Evolutionary conservation across 306 rosid species (phyloP), one percentile per base, ranked within the genome.

Genomic region (Trifolium dubium): DNA sequence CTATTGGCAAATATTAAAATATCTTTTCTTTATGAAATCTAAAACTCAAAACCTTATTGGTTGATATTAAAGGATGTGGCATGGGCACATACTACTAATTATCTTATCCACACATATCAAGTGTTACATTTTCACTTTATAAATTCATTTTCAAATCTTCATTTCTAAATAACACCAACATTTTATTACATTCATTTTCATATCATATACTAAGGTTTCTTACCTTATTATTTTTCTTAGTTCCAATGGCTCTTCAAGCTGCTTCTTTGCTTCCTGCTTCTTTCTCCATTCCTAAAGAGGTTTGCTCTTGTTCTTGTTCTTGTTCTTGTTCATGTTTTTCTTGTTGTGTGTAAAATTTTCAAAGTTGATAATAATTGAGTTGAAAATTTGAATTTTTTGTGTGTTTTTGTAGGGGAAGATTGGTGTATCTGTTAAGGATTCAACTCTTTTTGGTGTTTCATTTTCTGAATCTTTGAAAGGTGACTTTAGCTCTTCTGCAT

Each of bases 361-460:
- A 12, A 3, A 32, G 60, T 69, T 32, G 63, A 40, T 81, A 19
- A 9, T 64, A 19, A 9, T 64, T n/a, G 69, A 80, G 51, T 19
- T 82, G 59, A 56, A 54, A 2, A 39, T 70, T 66, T 49, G 60
- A 31, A 71, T 81, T 60, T 0, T 17, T 17, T 30, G 44, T 50
- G 62, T 71, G 14, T 76, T 54, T 68, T 73, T 85, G 73, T 87
- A 95, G 99, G 93, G 92, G 17, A 95, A 90, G 73, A 41, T 61
- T 15, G 19, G 87, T 80, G 84, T 79, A 0, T 91, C 83, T 74
- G 81, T 86, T 46, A 94, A 82, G 88, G 97, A 94, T 19, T 88
- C 98, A 5, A 76, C 86, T 13, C 69, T 95, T 3, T 92, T 95
- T 71, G 99, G 99, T 51, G 84, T 87, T 71, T 77, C 96, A 43